phyloP scores from a whole-genome alignment of 1,284 basidiomycete species.

The Tilletia indica region DNA sequence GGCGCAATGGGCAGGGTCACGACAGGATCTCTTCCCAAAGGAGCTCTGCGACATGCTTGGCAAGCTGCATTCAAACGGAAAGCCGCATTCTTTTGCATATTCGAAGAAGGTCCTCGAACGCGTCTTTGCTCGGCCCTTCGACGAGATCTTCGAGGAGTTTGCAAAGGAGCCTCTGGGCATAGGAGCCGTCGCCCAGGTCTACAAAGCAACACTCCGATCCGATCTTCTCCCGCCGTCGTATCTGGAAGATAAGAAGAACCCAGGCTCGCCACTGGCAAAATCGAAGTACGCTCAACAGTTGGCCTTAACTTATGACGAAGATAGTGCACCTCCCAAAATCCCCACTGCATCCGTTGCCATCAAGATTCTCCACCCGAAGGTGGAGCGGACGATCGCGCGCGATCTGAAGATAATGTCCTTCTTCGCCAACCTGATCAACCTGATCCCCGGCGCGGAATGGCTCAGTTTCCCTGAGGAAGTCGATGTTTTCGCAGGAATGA shows the following conservation, averaged over 20 bases:
- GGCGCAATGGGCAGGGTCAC: conserved; percentile 96
- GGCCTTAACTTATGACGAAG: conserved; percentile 45
- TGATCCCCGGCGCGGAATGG: conserved; percentile 93
- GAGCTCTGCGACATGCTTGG: conserved; percentile 83
- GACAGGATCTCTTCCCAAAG: conserved; percentile 90
- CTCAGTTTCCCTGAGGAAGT: conserved; percentile 94
- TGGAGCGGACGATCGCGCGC: conserved; percentile 72
- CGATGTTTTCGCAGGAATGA: conserved; percentile 91
- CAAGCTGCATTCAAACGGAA: conserved; percentile 82
- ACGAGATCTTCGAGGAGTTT: conserved; percentile 89
- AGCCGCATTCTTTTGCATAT: conserved; percentile 76
- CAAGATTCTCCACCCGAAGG: conserved; percentile 86
- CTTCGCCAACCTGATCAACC: conserved; percentile 76
- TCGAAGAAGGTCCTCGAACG: conserved; percentile 79
- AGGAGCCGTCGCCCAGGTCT: conserved; percentile 97
- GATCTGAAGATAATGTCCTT: conserved; percentile 93
- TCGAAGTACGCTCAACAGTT: conserved; percentile 28
- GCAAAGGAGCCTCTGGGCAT: conserved; percentile 83
- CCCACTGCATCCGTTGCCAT: conserved; percentile 72
- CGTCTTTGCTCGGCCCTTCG: conserved; percentile 74
- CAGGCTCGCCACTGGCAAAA: conserved; percentile 31
- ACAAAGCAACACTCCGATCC: conserved; percentile 77
- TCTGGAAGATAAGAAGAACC: conserved; percentile 37
- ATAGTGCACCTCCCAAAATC: conserved; percentile 36
- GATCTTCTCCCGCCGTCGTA: conserved; percentile 71